phyloP scores from a whole-genome alignment of 345 rosid genomes.

The Citrus cavaleriei region DNA sequence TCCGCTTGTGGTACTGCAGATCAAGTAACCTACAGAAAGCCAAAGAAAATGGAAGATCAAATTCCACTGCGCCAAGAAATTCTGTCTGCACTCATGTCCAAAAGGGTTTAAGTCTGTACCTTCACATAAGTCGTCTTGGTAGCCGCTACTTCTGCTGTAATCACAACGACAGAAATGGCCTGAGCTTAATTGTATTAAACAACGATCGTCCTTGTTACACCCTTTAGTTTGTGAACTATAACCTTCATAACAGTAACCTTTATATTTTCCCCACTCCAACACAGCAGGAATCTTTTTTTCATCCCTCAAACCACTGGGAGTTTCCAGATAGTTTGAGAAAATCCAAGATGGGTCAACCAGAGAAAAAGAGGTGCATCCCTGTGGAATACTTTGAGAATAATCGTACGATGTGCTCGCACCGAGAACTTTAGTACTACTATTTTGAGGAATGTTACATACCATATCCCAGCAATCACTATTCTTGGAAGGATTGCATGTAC shows the following conservation, averaged over 20 bases:
- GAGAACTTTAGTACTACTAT: background rate
- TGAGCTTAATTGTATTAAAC: background rate
- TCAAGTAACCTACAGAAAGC: background rate
- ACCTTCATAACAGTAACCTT: background rate
- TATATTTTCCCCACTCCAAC: background rate
- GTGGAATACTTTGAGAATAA: background rate
- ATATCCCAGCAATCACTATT: background rate
- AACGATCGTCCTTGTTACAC: background rate
- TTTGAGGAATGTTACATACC: background rate
- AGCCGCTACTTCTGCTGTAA: background rate
- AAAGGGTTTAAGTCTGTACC: background rate
- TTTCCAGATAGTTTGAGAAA: background rate
- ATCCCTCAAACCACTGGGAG: background rate
- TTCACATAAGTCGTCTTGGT: background rate
- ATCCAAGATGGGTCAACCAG: rapidly evolving
- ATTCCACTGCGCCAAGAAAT: background rate
- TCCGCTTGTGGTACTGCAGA: background rate
- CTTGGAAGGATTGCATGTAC: background rate
- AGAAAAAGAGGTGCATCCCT: background rate
- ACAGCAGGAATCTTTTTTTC: background rate
- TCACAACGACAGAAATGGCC: background rate
- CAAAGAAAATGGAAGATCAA: background rate
- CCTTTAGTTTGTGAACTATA: background rate
- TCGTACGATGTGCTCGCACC: background rate
- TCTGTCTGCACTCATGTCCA: no score